These are phyloP conservation scores for Hypoxylon cercidicola DNA, from an alignment of 495 filamentous ascomycete species.

Conservation along the genomic window DNA sequence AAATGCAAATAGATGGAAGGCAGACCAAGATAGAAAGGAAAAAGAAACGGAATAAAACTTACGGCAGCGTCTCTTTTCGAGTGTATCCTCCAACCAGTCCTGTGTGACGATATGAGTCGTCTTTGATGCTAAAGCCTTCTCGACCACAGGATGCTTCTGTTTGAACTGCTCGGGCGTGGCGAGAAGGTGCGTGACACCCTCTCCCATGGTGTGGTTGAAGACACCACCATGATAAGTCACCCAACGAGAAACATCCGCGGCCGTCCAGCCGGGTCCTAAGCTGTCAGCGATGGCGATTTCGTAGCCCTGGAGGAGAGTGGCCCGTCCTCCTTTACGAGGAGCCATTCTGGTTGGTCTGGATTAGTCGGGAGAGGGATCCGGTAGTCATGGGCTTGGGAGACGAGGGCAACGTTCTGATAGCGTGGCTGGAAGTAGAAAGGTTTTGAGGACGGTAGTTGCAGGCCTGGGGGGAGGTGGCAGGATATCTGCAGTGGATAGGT, in stretches of 20 bases:
- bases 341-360: constrained; percentile 19
- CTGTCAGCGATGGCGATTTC: constrained; percentile 45
- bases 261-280: constrained; percentile 45
- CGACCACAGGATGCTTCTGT: constrained; percentile 32
- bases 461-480: no score
- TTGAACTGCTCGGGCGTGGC: constrained; percentile 48
- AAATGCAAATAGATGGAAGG: no score
- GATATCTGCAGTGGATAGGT: no score
- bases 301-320: constrained; percentile 39
- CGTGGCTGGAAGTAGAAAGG: no score
- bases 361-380: no score
- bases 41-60: constrained; percentile 3
- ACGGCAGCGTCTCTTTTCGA: constrained; percentile 15
- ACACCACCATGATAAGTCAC: constrained; percentile 40
- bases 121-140: constrained; percentile 32
- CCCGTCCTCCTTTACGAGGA: background rate
- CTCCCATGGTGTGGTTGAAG: constrained; percentile 36
- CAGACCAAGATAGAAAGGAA: no score
- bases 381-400: no score
- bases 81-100: constrained; percentile 56
- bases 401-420: no score
- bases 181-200: constrained; percentile 51
- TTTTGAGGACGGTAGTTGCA: no score
- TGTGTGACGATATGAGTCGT: constrained; percentile 44
- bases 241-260: constrained; percentile 48